phyloP scores from a whole-genome alignment of 495 filamentous ascomycete species.

The Immersiella caudata region DNA sequence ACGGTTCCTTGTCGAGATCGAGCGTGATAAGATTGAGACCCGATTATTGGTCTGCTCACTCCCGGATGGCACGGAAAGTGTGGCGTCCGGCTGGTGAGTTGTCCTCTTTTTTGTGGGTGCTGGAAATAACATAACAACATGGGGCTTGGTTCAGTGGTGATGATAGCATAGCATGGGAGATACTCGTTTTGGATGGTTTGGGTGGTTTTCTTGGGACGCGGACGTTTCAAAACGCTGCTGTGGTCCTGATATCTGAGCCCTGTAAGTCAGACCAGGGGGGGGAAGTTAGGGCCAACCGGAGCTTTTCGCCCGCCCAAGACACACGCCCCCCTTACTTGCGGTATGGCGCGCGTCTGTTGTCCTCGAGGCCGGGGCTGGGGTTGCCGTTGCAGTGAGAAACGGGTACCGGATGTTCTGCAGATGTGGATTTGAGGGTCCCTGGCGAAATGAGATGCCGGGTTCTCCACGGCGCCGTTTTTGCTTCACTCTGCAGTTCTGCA shows the following conservation, averaged over 20 bases:
- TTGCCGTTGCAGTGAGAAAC: background rate
- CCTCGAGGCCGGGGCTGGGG: background rate
- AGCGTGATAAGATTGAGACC: background rate
- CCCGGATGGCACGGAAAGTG: background rate
- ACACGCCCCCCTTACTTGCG: background rate
- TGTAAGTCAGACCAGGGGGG: background rate
- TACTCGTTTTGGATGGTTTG: background rate
- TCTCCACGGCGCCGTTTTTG: background rate
- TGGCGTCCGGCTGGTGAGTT: background rate
- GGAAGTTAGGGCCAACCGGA: conserved; percentile 7
- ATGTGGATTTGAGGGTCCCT: background rate
- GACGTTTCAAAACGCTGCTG: conserved; percentile 11
- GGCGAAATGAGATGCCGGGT: conserved; percentile 3
- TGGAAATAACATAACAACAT: background rate
- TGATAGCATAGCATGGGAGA: background rate
- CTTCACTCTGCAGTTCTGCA: background rate
- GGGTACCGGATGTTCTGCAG: conserved; percentile 13
- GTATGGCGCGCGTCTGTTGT: background rate
- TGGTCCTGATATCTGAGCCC: background rate
- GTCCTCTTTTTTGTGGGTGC: background rate
- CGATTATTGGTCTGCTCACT: background rate
- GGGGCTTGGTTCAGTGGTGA: background rate
- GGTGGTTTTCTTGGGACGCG: background rate
- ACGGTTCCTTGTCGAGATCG: background rate
- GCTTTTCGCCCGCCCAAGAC: conserved; percentile 13